Base-by-base conservation (phyloP, 1,284 basidiomycete genomes). In the Schizophyllum amplum region DNA sequence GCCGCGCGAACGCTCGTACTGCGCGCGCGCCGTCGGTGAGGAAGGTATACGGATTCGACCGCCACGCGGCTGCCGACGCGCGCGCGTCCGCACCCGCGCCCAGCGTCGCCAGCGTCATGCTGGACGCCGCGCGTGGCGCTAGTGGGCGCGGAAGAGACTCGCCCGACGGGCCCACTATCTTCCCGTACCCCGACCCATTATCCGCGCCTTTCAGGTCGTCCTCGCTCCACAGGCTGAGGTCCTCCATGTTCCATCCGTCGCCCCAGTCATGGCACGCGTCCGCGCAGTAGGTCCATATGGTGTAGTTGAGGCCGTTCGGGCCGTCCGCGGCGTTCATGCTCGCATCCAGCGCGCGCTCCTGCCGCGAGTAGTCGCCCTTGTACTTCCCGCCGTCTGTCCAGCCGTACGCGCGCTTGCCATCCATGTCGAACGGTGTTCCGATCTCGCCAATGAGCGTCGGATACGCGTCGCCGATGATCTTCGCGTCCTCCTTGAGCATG, bases 371-470 rank as follows among this genome's bases (percentile, higher is more conserved):
- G 69, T 97, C 90, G 27, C 92, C 90, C 63, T 81, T 76, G 66
- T 86, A 79, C 66, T 84, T 83, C 33, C 91, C 91, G 13, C 76
- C 75, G 64, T 91, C 84, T 53, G 84, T 86, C 68, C 81, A 91
- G n/a, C 92, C 90, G 70, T 96, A 97, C 4, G 90, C 80, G 53
- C 80, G 78, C 68, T 90, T 92, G 53, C 72, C 74, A 68, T 97
- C 94, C 86, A 97, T 87, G 68, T 98, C 93, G 65, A 88, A 94
- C 0, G 96, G 96, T 4, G 87, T 91, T 6, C 96, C 96, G 54
- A 98, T 95, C 73, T 99, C 96, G 24, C 96, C 95, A 55, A 99
- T 92, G 63, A 98, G 76, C 0, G 91, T 96, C 0, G 96, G 96
- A 65, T 91, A 98, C n/a, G 77, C 50, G 1, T 66, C 48, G 13